phyloP scores from a whole-genome alignment of 2,329 filamentous ascomycete species.

The Hypoxylon sp. region DNA sequence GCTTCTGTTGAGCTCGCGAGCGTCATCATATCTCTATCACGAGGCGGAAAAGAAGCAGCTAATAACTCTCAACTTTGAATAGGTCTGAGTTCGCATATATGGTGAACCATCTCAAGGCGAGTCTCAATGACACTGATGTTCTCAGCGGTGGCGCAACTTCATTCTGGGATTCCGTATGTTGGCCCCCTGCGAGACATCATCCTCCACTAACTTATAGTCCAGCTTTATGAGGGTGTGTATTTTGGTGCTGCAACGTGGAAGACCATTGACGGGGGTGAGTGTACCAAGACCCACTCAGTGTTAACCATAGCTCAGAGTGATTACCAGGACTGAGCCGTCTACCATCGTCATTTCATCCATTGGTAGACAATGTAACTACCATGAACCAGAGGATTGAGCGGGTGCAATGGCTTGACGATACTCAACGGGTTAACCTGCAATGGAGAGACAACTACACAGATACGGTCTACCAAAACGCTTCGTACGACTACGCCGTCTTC shows the following conservation, averaged over 20 bases:
- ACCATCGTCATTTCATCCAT: constrained; percentile 73
- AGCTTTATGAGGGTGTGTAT: constrained; percentile 71
- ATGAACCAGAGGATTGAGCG: constrained; percentile 71
- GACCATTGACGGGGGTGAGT: constrained; percentile 71
- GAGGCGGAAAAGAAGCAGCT: neutral
- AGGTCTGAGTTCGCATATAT: constrained; percentile 74
- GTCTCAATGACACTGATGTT: constrained; percentile 69
- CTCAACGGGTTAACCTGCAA: constrained; percentile 69
- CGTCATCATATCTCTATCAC: neutral
- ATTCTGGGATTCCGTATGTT: constrained; percentile 62
- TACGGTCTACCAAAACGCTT: constrained; percentile 60
- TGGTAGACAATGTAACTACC: constrained; percentile 70
- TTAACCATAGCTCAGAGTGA: neutral
- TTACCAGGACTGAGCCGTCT: constrained; percentile 64
- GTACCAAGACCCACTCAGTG: neutral
- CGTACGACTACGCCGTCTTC: constrained; percentile 78
- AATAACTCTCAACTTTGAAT: constrained; percentile 5
- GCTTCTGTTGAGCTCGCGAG: neutral
- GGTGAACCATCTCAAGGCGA: constrained; percentile 69
- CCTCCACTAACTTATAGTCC: constrained; percentile 21
- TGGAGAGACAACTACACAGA: constrained; percentile 66
- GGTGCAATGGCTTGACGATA: constrained; percentile 66
- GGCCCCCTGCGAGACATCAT: no score
- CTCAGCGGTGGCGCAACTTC: constrained; percentile 59
- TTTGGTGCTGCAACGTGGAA: constrained; percentile 72